phyloP scores from a whole-genome alignment of 2,329 filamentous ascomycete species.

The Proliferodiscus dingleyae region DNA sequence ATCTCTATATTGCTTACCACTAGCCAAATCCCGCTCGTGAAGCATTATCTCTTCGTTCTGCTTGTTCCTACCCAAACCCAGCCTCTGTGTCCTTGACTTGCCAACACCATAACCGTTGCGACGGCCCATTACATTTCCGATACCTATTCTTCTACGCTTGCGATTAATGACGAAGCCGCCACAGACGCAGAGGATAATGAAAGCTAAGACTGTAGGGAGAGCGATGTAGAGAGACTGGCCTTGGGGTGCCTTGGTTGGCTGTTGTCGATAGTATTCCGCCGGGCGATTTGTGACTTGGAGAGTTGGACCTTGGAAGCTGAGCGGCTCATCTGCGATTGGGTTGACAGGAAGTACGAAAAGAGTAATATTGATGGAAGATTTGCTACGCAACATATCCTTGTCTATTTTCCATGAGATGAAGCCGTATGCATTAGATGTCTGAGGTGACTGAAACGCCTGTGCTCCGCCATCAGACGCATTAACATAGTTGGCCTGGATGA shows the following conservation, averaged over 20 bases:
- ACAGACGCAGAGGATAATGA: slow-evolving; percentile 22
- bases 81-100: slow-evolving; percentile 25
- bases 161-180: slow-evolving; percentile 25
- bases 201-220: slow-evolving; percentile 25
- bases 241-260: slow-evolving; percentile 15
- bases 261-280: slow-evolving; percentile 18
- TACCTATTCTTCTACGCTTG: slow-evolving; percentile 25
- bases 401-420: slow-evolving; percentile 26
- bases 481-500: slow-evolving; percentile 27
- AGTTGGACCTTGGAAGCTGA: slow-evolving; percentile 20
- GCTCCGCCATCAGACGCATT: slow-evolving; percentile 23
- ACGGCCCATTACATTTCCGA: slow-evolving; percentile 30
- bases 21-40: slow-evolving; percentile 20
- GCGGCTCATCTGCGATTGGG: slow-evolving; percentile 11
- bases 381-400: slow-evolving; percentile 20
- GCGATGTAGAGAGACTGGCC: slow-evolving; percentile 28
- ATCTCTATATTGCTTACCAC: slow-evolving; percentile 21
- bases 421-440: slow-evolving; percentile 17
- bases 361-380: slow-evolving; percentile 25
- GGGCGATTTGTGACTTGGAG: slow-evolving; percentile 23
- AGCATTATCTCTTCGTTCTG: slow-evolving; percentile 21
- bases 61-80: slow-evolving; percentile 22
- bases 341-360: slow-evolving; percentile 22
- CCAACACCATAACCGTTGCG: slow-evolving; percentile 26
- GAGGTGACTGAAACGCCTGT: slow-evolving; percentile 26